phyloP scores from a whole-genome alignment of 352 stramenopile species.

The Pythium utonaiense region DNA sequence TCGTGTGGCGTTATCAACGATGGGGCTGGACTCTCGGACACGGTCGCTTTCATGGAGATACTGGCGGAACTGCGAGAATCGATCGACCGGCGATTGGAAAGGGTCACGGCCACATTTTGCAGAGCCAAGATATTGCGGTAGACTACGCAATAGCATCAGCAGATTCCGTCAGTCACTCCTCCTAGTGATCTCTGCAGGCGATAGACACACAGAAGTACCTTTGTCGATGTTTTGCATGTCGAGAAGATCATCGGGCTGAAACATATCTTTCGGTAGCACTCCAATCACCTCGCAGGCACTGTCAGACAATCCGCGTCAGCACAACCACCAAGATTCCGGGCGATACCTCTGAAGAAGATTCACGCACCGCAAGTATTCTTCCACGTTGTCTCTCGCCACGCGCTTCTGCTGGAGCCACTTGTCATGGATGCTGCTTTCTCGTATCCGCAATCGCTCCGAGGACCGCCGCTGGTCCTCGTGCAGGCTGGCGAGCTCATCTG shows the following conservation, averaged over 20 bases:
- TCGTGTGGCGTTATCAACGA: constrained; percentile 13
- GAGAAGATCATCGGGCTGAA: constrained; percentile 72
- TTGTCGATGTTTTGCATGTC: constrained; percentile 53
- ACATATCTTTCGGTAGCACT: constrained; percentile 53
- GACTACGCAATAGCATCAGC: too few species aligned
- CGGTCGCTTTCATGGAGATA: constrained; percentile 9
- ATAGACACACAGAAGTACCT: constrained; percentile 39
- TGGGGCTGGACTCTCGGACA: constrained; percentile 8
- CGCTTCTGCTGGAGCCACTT: constrained; percentile 28
- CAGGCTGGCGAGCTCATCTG: neutral
- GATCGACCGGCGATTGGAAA: constrained; percentile 75
- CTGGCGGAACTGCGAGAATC: constrained; percentile 70
- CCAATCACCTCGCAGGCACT: constrained; percentile 71
- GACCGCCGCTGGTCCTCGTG: constrained; percentile 9
- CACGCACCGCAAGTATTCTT: constrained; percentile 63
- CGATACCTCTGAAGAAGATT: too few species aligned
- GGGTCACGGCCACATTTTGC: constrained; percentile 63
- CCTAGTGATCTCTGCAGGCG: too few species aligned
- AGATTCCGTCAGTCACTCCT: too few species aligned
- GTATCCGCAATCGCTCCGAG: constrained; percentile 17
- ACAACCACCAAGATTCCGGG: too few species aligned
- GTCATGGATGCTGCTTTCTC: constrained; percentile 21
- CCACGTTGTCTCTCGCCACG: constrained; percentile 40
- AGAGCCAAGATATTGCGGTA: constrained; percentile 78
- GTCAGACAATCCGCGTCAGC: neutral